Evolutionary conservation across 2,329 filamentous ascomycete genomes (phyloP).

Genomic region (Pyricularia pennisetigena): DNA sequence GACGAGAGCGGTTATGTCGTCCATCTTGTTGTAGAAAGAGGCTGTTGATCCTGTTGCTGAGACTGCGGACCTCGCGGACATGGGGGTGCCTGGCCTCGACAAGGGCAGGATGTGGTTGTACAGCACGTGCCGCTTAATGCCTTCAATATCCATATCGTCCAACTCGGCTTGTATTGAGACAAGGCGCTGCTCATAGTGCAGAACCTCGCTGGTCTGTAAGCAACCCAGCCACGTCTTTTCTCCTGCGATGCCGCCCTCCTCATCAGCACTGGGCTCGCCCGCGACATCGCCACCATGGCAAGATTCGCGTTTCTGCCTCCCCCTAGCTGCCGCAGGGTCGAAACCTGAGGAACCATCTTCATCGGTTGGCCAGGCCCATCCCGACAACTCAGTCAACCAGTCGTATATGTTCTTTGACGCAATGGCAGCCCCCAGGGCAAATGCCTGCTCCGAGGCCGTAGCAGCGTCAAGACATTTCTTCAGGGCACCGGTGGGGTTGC

Average conservation of each 20-base stretch:
- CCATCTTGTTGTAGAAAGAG: conserved; percentile 56
- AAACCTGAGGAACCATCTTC: conserved; percentile 41
- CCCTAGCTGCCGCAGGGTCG: conserved; percentile 32
- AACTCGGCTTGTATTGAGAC: conserved; percentile 63
- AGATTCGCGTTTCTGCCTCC: conserved; percentile 23
- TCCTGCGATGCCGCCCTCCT: background rate
- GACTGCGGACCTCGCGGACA: conserved; percentile 28
- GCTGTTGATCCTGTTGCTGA: conserved; percentile 15
- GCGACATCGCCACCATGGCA: conserved; percentile 1
- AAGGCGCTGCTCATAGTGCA: conserved; percentile 60
- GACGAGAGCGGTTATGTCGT: conserved; percentile 82
- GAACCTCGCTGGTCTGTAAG: conserved; percentile 53
- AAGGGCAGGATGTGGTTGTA: conserved; percentile 63
- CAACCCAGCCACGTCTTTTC: conserved; percentile 54
- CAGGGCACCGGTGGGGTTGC: conserved; percentile 39
- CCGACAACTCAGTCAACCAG: conserved; percentile 63
- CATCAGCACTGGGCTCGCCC: background rate
- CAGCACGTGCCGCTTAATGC: conserved; percentile 81
- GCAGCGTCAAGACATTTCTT: conserved; percentile 52
- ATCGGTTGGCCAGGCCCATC: conserved; percentile 46
- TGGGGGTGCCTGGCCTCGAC: conserved; percentile 40
- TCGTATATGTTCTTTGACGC: conserved; percentile 61
- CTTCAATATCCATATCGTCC: conserved; percentile 66
- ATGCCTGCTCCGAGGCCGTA: conserved; percentile 56
- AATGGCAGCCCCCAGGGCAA: conserved; percentile 60